Conservation (phyloP, 2,329 filamentous ascomycete species). For the Pseudogymnoascus sp. region DNA sequence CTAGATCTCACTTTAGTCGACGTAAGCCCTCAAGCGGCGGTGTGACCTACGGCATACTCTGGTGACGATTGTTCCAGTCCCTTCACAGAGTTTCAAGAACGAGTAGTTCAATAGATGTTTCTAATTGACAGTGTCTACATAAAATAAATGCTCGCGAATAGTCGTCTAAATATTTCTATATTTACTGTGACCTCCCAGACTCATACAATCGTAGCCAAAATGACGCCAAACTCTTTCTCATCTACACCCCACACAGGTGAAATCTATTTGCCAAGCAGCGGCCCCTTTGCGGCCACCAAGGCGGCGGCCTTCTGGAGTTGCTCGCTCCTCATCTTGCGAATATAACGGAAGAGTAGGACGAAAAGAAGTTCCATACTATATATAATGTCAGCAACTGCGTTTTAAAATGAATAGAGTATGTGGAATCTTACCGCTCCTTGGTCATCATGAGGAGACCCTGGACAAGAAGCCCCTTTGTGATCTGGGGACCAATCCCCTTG, state of each 20-base stretch:
- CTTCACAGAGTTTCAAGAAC: neutral
- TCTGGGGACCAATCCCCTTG: constrained; percentile 92
- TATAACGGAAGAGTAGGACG: constrained; percentile 73
- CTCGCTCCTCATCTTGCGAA: constrained; percentile 60
- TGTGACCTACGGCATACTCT: neutral
- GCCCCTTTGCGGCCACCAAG: constrained; percentile 51
- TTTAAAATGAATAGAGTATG: constrained; percentile 10
- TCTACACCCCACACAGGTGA: neutral
- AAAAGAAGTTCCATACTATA: constrained; percentile 74
- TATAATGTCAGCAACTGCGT: constrained; percentile 10
- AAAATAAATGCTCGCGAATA: neutral
- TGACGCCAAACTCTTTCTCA: constrained; percentile 2
- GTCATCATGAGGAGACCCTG: constrained; percentile 99
- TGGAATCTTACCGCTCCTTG: constrained; percentile 67
- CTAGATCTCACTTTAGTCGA: neutral
- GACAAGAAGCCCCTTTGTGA: constrained; percentile 84
- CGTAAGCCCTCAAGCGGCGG: too few relatives aligned
- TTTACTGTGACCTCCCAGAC: constrained; percentile 5
- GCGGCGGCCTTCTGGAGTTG: constrained; percentile 61
- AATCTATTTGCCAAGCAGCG: constrained; percentile 24
- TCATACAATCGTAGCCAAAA: constrained; percentile 7
- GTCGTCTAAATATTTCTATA: constrained; percentile 4
- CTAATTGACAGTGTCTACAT: neutral
- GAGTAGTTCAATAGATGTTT: neutral
- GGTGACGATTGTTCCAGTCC: neutral